Evolutionary conservation across 208 protist species (phyloP).

Genomic region (Wallacemonas rigidus): DNA sequence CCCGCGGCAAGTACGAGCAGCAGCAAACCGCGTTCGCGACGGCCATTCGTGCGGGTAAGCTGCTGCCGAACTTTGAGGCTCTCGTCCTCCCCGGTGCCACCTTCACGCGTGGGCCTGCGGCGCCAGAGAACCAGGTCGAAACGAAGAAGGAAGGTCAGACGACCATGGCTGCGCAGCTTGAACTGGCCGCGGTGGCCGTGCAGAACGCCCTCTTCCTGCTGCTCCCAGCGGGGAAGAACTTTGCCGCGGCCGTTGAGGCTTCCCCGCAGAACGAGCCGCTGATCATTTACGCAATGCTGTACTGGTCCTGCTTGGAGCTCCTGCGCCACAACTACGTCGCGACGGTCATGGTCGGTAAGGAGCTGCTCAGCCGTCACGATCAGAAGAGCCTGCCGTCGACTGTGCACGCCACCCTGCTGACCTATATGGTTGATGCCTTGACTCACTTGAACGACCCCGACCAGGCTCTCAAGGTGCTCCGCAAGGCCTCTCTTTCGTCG

Average conservation of each 20-base stretch:
- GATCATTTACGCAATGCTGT: slow-evolving; percentile 76
- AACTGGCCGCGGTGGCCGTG: slow-evolving; percentile 54
- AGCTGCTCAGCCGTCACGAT: slow-evolving; percentile 71
- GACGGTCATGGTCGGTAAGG: slow-evolving; percentile 63
- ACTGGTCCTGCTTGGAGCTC: slow-evolving; percentile 79
- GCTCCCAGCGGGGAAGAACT: slow-evolving; percentile 61
- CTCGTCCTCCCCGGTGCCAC: slow-evolving; percentile 74
- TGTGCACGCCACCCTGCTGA: slow-evolving; percentile 75
- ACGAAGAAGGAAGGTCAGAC: slow-evolving; percentile 26
- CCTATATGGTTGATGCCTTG: slow-evolving; percentile 82
- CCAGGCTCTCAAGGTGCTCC: slow-evolving; percentile 69
- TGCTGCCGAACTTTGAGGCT: slow-evolving; percentile 81
- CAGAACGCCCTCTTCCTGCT: slow-evolving; percentile 87
- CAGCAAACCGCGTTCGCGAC: slow-evolving; percentile 67
- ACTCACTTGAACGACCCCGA: slow-evolving; percentile 84
- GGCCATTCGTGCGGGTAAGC: slow-evolving; percentile 66
- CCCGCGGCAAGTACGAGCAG: slow-evolving; percentile 68
- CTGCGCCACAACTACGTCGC: slow-evolving; percentile 76
- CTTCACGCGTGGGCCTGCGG: slow-evolving; percentile 34
- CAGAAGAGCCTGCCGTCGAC: slow-evolving; percentile 55
- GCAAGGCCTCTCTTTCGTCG: slow-evolving; percentile 62
- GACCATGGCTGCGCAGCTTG: slow-evolving; percentile 39
- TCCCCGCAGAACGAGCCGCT: slow-evolving; percentile 63
- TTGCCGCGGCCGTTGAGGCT: slow-evolving; percentile 52
- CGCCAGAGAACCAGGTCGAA: slow-evolving; percentile 6